These are phyloP conservation scores for Zizania latifolia DNA, from an alignment of 176 grass and related monocot genomes.

Conservation along the genomic window DNA sequence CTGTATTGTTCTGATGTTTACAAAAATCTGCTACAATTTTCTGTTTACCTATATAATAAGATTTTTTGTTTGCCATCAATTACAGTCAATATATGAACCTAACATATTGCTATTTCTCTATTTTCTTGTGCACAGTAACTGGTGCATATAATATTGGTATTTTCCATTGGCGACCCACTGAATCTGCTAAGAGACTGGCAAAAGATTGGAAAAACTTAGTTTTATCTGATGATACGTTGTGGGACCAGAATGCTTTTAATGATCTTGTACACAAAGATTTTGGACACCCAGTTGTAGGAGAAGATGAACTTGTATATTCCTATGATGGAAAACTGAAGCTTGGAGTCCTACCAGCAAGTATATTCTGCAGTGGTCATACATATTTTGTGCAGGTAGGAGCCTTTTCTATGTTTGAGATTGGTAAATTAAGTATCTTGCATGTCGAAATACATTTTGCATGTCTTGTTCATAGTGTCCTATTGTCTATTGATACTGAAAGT, in stretches of 20 bases:
- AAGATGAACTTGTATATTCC: constrained; percentile 76
- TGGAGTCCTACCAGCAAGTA: constrained; percentile 90
- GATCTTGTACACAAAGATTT: constrained; percentile 63
- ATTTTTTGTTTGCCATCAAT: neutral
- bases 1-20: neutral
- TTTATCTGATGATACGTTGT: constrained; percentile 71
- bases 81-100: neutral
- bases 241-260: constrained; percentile 97
- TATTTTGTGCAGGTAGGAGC: constrained; percentile 89
- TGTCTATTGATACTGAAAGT: too few species aligned
- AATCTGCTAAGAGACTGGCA: constrained; percentile 72
- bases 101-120: neutral
- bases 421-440: constrained; percentile 1
- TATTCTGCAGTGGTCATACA: constrained; percentile 98
- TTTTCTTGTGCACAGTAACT: constrained; percentile 53
- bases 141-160: constrained; percentile 92
- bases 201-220: constrained; percentile 90
- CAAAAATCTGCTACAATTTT: neutral
- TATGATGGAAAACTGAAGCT: constrained; percentile 90
- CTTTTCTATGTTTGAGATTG: constrained; percentile 20
- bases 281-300: constrained; percentile 58
- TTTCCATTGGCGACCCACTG: constrained; percentile 94
- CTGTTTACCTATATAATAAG: neutral
- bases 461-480: neutral
- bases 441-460: neutral